Base-by-base conservation (phyloP, 352 stramenopile species). In the Phytophthora citricola region DNA sequence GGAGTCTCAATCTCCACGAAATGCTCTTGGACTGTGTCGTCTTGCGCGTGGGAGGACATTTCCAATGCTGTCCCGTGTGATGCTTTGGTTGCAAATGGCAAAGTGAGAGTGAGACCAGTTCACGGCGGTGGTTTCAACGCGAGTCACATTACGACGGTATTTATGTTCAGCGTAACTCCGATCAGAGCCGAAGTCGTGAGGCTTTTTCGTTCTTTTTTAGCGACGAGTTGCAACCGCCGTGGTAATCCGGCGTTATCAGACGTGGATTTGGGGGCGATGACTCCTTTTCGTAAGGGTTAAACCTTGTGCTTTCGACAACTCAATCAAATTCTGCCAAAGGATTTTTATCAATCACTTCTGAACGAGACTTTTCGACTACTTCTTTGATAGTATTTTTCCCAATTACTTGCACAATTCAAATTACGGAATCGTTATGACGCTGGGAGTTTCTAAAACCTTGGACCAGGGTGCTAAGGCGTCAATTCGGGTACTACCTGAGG, bases 1-100 rank as follows among this genome's bases (percentile, higher is more conserved):
- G 67, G 67, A 7, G 67, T 68, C 26, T 75, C 55, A 26, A 75
- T 62, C 27, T 57, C 14, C 29, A 75, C 59, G 36, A 69, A 71
- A 40, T 71, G 54, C 29, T 75, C 31, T 17, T 55, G 43, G 11
- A 22, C 15, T 2, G 14, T 15, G 22, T 50, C 27, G 20, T 66
- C 48, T 31, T 41, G 45, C 14, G 44, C 7, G 15, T 40, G 11
- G 5, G 45, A 55, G n/a, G 34, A 39, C 55, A 63, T 63, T 8
- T 17, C 11, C 24, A 10, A 8, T 20, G 4, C 24, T 41, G 24
- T 47, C 44, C 44, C 20, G 10, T 26, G 36, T 41, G 11, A 20
- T 29, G 39, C 17, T 22, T 50, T 40, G 4, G 26, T 4, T 14
- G 12, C 1, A 14, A 26, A 49, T 9, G 8, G 26, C 8, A 44